phyloP scores from a whole-genome alignment of 2,329 filamentous ascomycete species.

The Botrytis porri region DNA sequence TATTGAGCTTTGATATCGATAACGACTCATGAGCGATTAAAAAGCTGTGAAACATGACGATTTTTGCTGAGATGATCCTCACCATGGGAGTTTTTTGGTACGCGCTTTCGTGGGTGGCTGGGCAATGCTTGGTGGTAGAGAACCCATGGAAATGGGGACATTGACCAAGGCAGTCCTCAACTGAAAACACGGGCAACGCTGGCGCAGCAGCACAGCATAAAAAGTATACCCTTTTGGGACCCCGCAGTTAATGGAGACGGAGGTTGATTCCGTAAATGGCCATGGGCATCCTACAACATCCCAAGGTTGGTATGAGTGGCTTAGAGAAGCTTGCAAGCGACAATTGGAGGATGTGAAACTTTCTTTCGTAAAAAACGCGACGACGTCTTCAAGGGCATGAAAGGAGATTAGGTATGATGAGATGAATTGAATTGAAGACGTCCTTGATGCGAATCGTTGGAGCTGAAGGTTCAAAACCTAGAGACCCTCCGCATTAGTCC shows the following conservation, averaged over 20 bases:
- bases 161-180: background rate
- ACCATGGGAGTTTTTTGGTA: background rate
- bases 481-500: background rate
- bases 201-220: background rate
- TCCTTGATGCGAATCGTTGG: background rate
- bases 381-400: background rate
- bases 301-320: background rate
- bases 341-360: background rate
- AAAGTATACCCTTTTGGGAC: background rate
- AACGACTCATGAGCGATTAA: background rate
- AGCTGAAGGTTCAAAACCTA: background rate
- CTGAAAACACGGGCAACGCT: background rate
- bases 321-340: background rate
- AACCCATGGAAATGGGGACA: background rate
- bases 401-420: no score
- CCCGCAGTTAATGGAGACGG: background rate
- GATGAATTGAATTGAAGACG: background rate
- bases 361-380: background rate
- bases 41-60: background rate
- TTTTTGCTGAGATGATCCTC: background rate
- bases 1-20: constrained; percentile 3
- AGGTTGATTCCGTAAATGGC: background rate
- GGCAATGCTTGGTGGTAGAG: background rate
- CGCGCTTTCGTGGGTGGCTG: constrained; percentile 3
- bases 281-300: background rate